phyloP scores from a whole-genome alignment of 257 asterid species.

The Solanum clarkiae region DNA sequence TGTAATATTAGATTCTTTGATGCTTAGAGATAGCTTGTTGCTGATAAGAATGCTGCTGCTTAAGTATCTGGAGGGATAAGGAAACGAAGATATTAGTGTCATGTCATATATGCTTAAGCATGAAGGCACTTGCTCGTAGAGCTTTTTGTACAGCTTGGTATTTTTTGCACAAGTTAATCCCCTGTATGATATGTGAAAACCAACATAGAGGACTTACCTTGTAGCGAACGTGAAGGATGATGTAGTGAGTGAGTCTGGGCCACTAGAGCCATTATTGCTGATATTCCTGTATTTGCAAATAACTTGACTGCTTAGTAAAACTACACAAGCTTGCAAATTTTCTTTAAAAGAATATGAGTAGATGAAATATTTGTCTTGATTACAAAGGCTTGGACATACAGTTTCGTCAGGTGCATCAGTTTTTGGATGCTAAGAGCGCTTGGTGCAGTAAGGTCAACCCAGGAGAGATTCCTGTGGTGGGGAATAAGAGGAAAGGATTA shows the following conservation, averaged over 20 bases:
- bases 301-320: neutral
- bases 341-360: neutral
- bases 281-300: constrained; percentile 33
- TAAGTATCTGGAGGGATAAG: constrained; percentile 29
- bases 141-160: neutral
- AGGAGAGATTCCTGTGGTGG: constrained; percentile 38
- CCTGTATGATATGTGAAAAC: neutral
- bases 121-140: neutral
- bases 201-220: constrained; percentile 18
- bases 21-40: constrained; percentile 19
- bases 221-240: constrained; percentile 25
- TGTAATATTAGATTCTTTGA: constrained; percentile 20
- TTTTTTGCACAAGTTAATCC: neutral
- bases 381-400: constrained; percentile 24
- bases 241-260: constrained; percentile 32
- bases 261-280: constrained; percentile 39
- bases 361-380: neutral
- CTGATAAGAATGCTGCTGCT: constrained; percentile 36
- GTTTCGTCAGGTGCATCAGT: constrained; percentile 41
- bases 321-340: neutral
- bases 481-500: neutral
- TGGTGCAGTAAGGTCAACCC: constrained; percentile 28
- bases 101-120: neutral
- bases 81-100: neutral
- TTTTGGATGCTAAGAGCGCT: constrained; percentile 42